A percentile compares a stretch with the other conserved stretches of the same genome.
phyloP scores from a whole-genome alignment of 2,329 filamentous ascomycete species.

The Nothophaeocryptopus gaeumannii region DNA sequence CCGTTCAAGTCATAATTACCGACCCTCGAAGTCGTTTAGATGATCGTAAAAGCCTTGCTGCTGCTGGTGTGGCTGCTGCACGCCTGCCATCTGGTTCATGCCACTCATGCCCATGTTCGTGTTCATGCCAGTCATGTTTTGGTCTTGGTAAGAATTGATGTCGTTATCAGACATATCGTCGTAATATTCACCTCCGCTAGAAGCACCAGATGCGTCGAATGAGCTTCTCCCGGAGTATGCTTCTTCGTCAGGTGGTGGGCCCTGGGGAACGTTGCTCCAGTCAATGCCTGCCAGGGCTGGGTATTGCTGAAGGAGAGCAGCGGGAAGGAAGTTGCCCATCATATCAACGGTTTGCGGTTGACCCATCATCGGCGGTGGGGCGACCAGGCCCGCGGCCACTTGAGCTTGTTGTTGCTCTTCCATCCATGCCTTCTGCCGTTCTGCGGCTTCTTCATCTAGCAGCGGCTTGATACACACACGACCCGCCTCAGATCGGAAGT shows the following conservation, averaged over 20 bases:
- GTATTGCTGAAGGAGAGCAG: conserved; percentile 85
- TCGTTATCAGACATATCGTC: conserved; percentile 63
- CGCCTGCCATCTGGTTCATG: conserved; percentile 21
- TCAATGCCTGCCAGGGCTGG: conserved; percentile 87
- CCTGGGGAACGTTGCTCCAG: conserved; percentile 73
- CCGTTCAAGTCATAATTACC: conserved; percentile 24
- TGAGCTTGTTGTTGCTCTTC: conserved; percentile 57
- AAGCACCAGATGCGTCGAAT: conserved; percentile 63
- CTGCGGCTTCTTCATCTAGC: conserved; percentile 86
- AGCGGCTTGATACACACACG: conserved; percentile 96
- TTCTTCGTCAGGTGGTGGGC: conserved; percentile 41
- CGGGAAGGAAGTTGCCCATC: conserved; percentile 70
- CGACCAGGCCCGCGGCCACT: conserved; percentile 38
- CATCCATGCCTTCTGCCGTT: conserved; percentile 71
- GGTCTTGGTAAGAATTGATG: conserved; percentile 27
- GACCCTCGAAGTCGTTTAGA: conserved; percentile 35
- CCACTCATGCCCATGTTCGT: conserved; percentile 17
- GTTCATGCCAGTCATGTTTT: conserved; percentile 23
- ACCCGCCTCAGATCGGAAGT: conserved; percentile 93
- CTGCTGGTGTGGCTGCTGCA: conserved; percentile 21
- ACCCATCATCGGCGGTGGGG: conserved; percentile 30
- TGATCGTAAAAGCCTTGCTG: conserved; percentile 27
- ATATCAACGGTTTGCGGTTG: conserved; percentile 48
- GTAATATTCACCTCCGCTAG: conserved; percentile 66
- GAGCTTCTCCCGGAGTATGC: conserved; percentile 69